phyloP scores from a whole-genome alignment of 2,329 filamentous ascomycete species.

The Chaetomium strumarium region DNA sequence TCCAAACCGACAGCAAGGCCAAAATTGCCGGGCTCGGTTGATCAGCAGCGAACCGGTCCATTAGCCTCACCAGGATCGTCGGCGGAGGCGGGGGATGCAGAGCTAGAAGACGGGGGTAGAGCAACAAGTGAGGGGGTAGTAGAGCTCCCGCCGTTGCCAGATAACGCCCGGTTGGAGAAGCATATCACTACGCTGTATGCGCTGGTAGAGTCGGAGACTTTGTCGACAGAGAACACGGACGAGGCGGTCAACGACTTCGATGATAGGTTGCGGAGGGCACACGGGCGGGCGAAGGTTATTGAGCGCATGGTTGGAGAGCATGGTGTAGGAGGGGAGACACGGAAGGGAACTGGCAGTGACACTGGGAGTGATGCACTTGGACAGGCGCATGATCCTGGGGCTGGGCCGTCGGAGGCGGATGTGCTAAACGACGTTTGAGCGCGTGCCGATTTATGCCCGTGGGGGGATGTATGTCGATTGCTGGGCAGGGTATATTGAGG shows the following conservation, averaged over 20 bases:
- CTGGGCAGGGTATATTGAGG: not conserved
- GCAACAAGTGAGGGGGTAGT: not conserved
- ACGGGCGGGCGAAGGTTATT: constrained; percentile 78
- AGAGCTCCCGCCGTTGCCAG: constrained; percentile 39
- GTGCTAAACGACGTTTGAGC: constrained; percentile 1
- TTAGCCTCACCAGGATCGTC: not conserved
- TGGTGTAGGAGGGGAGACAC: constrained; percentile 4
- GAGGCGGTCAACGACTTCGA: constrained; percentile 89
- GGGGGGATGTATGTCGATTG: not conserved
- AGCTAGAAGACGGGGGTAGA: not conserved
- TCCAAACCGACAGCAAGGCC: constrained; percentile 28
- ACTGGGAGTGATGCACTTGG: not conserved
- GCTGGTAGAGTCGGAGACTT: constrained; percentile 69
- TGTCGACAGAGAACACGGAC: constrained; percentile 78
- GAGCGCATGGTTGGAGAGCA: constrained; percentile 57
- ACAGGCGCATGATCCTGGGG: constrained; percentile 6
- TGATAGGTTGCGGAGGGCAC: constrained; percentile 75
- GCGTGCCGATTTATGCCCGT: not conserved
- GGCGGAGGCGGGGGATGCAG: not conserved
- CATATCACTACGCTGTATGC: constrained; percentile 71
- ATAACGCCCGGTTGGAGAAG: constrained; percentile 64
- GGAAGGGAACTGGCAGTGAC: not conserved
- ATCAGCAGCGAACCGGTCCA: not conserved
- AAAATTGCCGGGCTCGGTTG: constrained; percentile 23
- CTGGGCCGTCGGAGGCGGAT: not conserved